Evolutionary conservation across 2,329 filamentous ascomycete species (phyloP), one percentile per base, ranked within the genome.

Genomic region (Alternaria brassicae): DNA sequence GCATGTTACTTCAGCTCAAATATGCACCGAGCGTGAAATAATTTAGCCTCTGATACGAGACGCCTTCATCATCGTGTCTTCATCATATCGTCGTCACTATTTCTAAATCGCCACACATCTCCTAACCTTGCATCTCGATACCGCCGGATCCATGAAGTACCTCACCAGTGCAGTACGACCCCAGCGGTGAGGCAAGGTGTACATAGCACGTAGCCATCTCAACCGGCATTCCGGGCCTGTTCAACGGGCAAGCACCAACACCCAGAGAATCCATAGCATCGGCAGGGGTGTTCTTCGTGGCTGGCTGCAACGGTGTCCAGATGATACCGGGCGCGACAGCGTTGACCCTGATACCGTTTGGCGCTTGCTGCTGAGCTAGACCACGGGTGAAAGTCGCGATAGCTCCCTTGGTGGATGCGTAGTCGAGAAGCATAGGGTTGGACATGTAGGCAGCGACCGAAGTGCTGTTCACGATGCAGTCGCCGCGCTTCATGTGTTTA

Each of bases 371-470:
- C 72, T 92, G 93, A 56, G 87, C 88, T 21, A 93, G 80, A 0
- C 84, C 89, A 30, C 90, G 86, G 0, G 91, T 93, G 77, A 94
- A 93, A 2, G 90, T 86, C 3, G 92, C 80, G 64, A 93, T 89
- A 40, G 90, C 90, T 28, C 89, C 90, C 72, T 91, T 91, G 21
- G 88, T 91, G 2, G 88, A 87, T 0, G 90, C 91, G 79, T 93
- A 93, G 77, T 93, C 91, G 34, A 93, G 84, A 1, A 93, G 83
- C 69, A 92, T 89, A 0, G 88, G 88, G 2, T 90, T 88, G 34
- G 90, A 90, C 61, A 92, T 85, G 78, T 93, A 93, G 23, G 88
- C 89, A 72, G 93, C 93, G 71, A 93, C 88, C 13, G 89, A 92
- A 36, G 89, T 87, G 73, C 90, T 92, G 80, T 93, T 93, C 82